Conservation (phyloP, 2,329 filamentous ascomycete species). For the Colletotrichum limetticola region DNA sequence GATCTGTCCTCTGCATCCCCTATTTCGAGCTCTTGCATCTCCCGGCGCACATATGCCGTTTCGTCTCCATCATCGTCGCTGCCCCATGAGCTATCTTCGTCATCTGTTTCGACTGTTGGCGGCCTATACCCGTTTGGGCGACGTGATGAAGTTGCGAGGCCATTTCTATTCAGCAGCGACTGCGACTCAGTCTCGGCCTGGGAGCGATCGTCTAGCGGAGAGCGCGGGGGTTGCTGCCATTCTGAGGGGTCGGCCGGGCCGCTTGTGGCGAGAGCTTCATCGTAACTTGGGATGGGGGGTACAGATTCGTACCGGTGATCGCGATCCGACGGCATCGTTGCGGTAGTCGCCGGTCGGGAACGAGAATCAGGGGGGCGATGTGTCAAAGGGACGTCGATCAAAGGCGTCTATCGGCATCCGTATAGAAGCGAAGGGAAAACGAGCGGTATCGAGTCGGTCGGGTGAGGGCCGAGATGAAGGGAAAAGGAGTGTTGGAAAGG, state of each 20-base stretch:
- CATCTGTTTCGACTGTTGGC: constrained; percentile 83
- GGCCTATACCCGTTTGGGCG: constrained; percentile 74
- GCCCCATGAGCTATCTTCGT: constrained; percentile 69
- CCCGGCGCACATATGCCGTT: constrained; percentile 76
- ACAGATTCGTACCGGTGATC: constrained; percentile 50
- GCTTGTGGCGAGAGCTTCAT: constrained; percentile 51
- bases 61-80: constrained; percentile 60
- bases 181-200: constrained; percentile 81
- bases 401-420: background rate
- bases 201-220: constrained; percentile 64
- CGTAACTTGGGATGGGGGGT: constrained; percentile 51
- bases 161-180: constrained; percentile 70
- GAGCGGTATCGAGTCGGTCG: constrained; percentile 16
- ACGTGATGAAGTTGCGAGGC: constrained; percentile 51
- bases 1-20: constrained; percentile 69
- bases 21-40: constrained; percentile 91
- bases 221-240: constrained; percentile 45
- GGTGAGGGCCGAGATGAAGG: background rate
- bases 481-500: constrained; percentile 23
- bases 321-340: constrained; percentile 34
- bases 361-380: background rate
- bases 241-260: constrained; percentile 45
- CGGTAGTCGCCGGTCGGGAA: background rate
- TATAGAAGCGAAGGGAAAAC: background rate
- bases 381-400: background rate